These are phyloP conservation scores for Omphalotus olearius DNA, from an alignment of 1,284 basidiomycete genomes.

Conservation along the genomic window DNA sequence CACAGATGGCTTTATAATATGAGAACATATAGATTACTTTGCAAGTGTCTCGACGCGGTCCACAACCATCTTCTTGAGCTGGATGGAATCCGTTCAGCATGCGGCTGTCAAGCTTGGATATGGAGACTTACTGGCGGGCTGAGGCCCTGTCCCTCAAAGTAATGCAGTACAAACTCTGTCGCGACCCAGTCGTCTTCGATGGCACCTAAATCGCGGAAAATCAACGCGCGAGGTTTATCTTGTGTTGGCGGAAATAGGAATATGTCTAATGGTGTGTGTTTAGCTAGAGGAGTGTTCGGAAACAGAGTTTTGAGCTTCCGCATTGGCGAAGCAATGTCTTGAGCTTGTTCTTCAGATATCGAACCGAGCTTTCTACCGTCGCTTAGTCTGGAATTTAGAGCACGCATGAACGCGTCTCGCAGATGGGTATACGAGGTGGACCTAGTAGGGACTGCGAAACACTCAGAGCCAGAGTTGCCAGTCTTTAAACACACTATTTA, in stretches of 20 bases:
- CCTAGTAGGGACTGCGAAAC: constrained; percentile 62
- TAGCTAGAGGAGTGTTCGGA: constrained; percentile 61
- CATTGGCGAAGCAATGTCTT: constrained; percentile 55
- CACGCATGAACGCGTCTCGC: constrained; percentile 81
- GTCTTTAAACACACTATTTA: constrained; percentile 24
- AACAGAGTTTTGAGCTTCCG: constrained; percentile 74
- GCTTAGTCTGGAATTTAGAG: constrained; percentile 64
- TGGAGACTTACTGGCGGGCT: constrained; percentile 61
- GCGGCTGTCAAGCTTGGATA: neutral
- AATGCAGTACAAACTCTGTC: constrained; percentile 66
- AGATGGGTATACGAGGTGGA: constrained; percentile 79
- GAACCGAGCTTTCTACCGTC: constrained; percentile 46
- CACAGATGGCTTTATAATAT: neutral
- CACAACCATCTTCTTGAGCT: constrained; percentile 43
- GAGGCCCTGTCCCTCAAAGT: constrained; percentile 65
- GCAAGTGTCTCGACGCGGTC: constrained; percentile 21
- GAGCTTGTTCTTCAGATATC: constrained; percentile 54
- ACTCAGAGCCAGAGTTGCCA: neutral
- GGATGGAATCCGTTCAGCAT: neutral
- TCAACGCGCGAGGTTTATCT: constrained; percentile 45
- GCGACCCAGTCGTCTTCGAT: constrained; percentile 73
- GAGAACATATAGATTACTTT: too few relatives aligned
- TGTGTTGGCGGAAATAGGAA: constrained; percentile 55
- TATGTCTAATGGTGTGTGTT: constrained; percentile 66
- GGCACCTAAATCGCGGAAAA: constrained; percentile 70